Conservation (phyloP, 441 rosid genomes). For the Bocquillonia castaneifolia region DNA sequence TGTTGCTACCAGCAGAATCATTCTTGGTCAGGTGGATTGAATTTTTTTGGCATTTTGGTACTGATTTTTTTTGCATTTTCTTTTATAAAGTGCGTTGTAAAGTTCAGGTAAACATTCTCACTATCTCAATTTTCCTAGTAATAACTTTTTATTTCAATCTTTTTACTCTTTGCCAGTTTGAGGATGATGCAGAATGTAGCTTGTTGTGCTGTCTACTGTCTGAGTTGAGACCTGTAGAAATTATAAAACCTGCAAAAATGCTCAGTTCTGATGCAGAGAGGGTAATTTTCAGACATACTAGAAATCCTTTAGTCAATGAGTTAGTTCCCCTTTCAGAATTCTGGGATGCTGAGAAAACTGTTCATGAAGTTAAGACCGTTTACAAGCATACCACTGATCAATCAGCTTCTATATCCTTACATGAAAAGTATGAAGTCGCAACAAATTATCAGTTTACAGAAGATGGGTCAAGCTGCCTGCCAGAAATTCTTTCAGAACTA, state of each 20-base stretch:
- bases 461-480: constrained; percentile 42
- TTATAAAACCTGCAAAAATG: constrained; percentile 69
- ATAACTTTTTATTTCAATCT: neutral
- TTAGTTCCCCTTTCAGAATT: constrained; percentile 67
- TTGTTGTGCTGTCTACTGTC: constrained; percentile 70
- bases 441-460: constrained; percentile 28
- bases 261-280: constrained; percentile 78
- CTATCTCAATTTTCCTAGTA: neutral
- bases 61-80: neutral
- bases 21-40: constrained; percentile 73
- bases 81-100: neutral
- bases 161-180: constrained; percentile 48
- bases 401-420: constrained; percentile 35
- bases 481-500: constrained; percentile 53
- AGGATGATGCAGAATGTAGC: constrained; percentile 80
- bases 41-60: constrained; percentile 17
- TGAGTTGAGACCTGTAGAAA: constrained; percentile 92
- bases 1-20: constrained; percentile 79
- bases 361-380: constrained; percentile 49
- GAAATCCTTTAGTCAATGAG: constrained; percentile 81
- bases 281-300: constrained; percentile 70
- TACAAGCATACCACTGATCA: constrained; percentile 44
- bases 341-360: constrained; percentile 92
- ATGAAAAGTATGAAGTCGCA: constrained; percentile 28
- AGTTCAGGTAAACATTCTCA: neutral